These are phyloP conservation scores for Aspergillus ruber DNA, from an alignment of 2,329 filamentous ascomycete genomes.

Conservation along the genomic window DNA sequence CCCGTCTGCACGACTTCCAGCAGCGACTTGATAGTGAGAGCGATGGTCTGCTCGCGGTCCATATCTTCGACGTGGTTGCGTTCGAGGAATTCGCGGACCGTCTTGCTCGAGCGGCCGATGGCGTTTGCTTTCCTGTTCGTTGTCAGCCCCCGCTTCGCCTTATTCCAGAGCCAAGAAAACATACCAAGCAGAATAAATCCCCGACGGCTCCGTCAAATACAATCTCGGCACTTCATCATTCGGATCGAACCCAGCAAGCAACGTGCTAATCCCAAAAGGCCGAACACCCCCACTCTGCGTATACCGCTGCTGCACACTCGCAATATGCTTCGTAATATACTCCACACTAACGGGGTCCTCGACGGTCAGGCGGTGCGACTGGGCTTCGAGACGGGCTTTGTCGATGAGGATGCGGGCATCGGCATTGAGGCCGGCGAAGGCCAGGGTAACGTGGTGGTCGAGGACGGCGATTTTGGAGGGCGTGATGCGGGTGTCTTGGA, in stretches of 20 bases:
- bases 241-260: conserved; percentile 97
- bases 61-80: conserved; percentile 98
- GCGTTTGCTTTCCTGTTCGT: conserved; percentile 88
- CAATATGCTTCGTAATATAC: conserved; percentile 99
- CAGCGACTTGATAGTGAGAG: conserved; percentile 95
- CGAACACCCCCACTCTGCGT: conserved; percentile 97
- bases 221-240: conserved; percentile 81
- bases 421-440: conserved; percentile 94
- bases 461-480: conserved; percentile 97
- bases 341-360: conserved; percentile 97
- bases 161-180: conserved; percentile 16
- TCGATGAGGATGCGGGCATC: conserved; percentile 97
- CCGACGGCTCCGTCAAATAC: conserved; percentile 98
- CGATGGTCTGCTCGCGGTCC: conserved; percentile 93
- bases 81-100: conserved; percentile 95
- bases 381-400: conserved; percentile 94
- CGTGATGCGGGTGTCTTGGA: conserved; percentile 98
- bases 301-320: conserved; percentile 96
- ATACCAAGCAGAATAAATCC: conserved; percentile 98
- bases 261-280: conserved; percentile 96
- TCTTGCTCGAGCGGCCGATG: conserved; percentile 97
- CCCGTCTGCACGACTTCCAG: conserved; percentile 97
- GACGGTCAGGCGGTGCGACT: conserved; percentile 93
- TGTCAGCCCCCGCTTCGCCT: neutral
- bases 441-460: conserved; percentile 92